Conservation (phyloP, 139 green algal genomes). For the Chlamydomonas sp. region DNA sequence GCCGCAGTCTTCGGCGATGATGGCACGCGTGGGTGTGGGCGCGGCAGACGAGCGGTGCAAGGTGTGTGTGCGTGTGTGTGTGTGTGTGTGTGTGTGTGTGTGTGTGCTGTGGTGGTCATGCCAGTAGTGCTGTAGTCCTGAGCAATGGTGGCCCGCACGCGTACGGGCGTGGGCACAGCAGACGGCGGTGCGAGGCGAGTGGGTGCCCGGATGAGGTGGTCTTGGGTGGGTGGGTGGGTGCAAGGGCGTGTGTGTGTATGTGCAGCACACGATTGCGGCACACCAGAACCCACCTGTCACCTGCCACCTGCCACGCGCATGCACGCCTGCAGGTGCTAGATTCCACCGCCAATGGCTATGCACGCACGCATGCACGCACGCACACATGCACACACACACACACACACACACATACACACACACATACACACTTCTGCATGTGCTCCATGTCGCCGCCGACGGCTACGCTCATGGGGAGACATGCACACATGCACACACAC, state of each 20-base stretch:
- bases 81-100: no score
- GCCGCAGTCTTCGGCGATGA: constrained; percentile 24
- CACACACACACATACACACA: no score
- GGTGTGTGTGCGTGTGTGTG: no score
- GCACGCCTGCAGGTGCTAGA: no score
- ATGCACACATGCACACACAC: no score
- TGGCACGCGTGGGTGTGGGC: constrained; percentile 49
- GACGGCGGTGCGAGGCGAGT: constrained; percentile 59
- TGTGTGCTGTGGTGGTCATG: constrained; percentile 41
- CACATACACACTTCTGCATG: no score
- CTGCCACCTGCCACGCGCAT: no score
- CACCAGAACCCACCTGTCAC: no score
- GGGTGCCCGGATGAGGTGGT: no score
- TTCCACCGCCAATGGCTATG: no score
- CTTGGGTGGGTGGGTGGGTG: constrained; percentile 31
- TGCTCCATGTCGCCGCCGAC: no score
- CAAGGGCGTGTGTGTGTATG: constrained; percentile 48
- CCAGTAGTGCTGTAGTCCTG: constrained; percentile 26
- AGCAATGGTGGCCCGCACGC: constrained; percentile 25
- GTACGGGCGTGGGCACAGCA: constrained; percentile 53
- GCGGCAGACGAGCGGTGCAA: constrained; percentile 58
- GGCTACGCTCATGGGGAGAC: no score
- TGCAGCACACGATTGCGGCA: constrained; percentile 52
- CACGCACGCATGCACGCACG: background rate
- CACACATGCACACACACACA: background rate